A percentile compares a stretch with the other conserved stretches of the same genome.
These are phyloP conservation scores for Starmerella apicola DNA, from an alignment of 805 yeast species.

Conservation along the genomic window DNA sequence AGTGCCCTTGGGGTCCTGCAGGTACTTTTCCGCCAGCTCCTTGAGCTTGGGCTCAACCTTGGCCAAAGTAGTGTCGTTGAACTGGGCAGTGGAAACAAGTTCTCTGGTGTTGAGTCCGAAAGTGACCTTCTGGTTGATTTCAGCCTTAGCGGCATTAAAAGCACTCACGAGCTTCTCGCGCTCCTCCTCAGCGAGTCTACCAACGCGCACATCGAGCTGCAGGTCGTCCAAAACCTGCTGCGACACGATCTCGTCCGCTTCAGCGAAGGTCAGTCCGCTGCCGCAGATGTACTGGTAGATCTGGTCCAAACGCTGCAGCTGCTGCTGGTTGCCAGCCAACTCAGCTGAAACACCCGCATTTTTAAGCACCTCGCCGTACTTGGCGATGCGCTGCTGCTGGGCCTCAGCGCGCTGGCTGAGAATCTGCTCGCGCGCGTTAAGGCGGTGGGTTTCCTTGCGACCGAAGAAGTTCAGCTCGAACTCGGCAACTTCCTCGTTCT, in stretches of 20 bases:
- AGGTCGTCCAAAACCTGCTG: constrained; percentile 33
- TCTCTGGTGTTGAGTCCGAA: constrained; percentile 29
- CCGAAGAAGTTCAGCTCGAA: constrained; percentile 50
- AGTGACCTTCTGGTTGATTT: constrained; percentile 25
- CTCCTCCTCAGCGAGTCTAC: constrained; percentile 28
- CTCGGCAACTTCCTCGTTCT: constrained; percentile 38
- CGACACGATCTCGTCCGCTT: constrained; percentile 50
- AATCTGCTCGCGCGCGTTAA: constrained; percentile 37
- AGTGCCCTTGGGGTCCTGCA: constrained; percentile 21
- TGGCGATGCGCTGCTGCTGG: constrained; percentile 27
- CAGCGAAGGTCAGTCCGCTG: constrained; percentile 44
- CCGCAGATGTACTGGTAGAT: constrained; percentile 44
- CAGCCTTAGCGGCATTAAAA: constrained; percentile 29
- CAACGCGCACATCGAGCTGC: constrained; percentile 26
- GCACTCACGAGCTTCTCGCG: constrained; percentile 21
- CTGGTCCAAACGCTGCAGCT: constrained; percentile 40
- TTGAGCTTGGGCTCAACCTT: constrained; percentile 17
- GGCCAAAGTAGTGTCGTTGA: constrained; percentile 2
- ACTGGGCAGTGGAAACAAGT: constrained; percentile 14
- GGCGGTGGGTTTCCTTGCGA: constrained; percentile 52
- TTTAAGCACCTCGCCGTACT: constrained; percentile 28
- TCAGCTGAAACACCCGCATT: constrained; percentile 23
- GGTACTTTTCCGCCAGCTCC: constrained; percentile 14
- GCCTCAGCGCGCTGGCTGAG: constrained; percentile 32
- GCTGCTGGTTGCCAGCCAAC: constrained; percentile 2